phyloP scores from a whole-genome alignment of 75 land plant species.

The Ceratopteris richardii region DNA sequence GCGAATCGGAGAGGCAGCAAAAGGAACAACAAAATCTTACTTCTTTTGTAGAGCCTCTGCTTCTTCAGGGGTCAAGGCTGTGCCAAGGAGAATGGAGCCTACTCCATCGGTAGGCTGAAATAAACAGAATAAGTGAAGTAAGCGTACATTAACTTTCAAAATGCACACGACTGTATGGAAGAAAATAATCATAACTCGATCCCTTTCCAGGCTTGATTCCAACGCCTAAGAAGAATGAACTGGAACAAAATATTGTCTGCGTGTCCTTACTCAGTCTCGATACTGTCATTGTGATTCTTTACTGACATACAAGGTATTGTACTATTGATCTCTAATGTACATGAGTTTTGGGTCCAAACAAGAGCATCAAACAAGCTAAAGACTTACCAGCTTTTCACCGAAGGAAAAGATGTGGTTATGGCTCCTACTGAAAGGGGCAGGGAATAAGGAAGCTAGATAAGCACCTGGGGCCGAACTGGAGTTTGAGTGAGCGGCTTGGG shows the following conservation, averaged over 20 bases:
- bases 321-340: neutral
- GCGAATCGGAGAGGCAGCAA: too few relatives aligned
- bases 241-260: neutral
- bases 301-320: neutral
- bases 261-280: neutral
- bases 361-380: too few relatives aligned
- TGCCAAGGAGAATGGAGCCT: neutral
- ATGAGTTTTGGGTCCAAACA: neutral
- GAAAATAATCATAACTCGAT: neutral
- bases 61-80: neutral
- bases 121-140: neutral
- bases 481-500: neutral
- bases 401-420: too few relatives aligned
- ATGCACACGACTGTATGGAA: neutral
- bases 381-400: too few relatives aligned
- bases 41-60: constrained; percentile 3
- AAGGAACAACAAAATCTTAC: neutral
- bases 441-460: neutral
- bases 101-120: neutral
- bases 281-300: neutral
- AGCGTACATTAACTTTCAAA: neutral
- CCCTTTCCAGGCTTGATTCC: neutral
- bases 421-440: neutral
- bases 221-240: too few relatives aligned
- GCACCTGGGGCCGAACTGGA: constrained; percentile 1